These are phyloP conservation scores for Rhazya stricta DNA, from an alignment of 257 asterid species.

Conservation along the genomic window DNA sequence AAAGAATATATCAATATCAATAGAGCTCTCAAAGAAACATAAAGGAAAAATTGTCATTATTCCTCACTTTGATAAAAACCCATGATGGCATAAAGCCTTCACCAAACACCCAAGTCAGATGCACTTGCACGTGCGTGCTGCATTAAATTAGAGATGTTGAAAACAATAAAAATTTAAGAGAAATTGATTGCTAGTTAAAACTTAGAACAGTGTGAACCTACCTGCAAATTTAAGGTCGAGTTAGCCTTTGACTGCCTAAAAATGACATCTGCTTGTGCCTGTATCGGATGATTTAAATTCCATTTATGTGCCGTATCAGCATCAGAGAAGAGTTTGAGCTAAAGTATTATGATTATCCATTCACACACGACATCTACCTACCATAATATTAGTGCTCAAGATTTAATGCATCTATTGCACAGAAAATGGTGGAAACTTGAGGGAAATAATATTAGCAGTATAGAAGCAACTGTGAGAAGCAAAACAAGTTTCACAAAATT, in stretches of 20 bases:
- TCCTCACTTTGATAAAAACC: constrained; percentile 81
- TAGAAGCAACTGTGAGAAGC: neutral
- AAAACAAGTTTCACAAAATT: neutral
- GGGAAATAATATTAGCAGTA: neutral
- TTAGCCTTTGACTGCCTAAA: constrained; percentile 69
- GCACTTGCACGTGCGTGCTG: constrained; percentile 96
- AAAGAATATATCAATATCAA: neutral
- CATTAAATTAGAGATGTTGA: constrained; percentile 15
- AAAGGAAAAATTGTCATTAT: neutral
- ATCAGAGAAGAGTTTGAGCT: neutral
- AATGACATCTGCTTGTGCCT: constrained; percentile 75
- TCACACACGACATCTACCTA: neutral
- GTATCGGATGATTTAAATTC: constrained; percentile 27
- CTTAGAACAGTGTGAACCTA: constrained; percentile 24
- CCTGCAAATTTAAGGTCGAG: constrained; percentile 69
- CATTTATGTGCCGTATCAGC: neutral
- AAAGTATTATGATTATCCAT: neutral
- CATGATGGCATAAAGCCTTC: constrained; percentile 97
- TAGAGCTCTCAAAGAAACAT: neutral
- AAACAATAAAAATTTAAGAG: neutral
- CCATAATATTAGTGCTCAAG: neutral
- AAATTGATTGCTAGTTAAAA: neutral
- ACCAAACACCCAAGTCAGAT: constrained; percentile 92
- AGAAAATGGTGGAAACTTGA: neutral
- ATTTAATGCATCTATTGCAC: neutral